Conservation (phyloP, 768 basidiomycete species). For the Termitomyces eurrhizus region DNA sequence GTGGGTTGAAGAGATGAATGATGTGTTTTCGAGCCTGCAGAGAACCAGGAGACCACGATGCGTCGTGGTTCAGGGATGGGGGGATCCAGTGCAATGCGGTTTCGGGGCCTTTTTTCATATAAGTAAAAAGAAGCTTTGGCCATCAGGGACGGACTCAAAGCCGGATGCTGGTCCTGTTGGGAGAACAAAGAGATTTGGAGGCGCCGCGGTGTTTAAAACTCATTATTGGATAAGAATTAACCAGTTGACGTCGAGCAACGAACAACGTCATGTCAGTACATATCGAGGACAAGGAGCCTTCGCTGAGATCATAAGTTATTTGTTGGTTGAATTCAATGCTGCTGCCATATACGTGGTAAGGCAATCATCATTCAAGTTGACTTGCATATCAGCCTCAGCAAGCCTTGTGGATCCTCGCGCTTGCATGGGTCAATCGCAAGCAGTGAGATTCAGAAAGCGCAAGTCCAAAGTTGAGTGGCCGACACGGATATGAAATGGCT, state of each 20-base stretch:
- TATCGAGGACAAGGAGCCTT: not conserved
- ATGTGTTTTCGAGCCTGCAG: not conserved
- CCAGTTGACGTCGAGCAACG: not conserved
- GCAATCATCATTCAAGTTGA: not conserved
- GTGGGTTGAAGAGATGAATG: not conserved
- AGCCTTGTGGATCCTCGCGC: not conserved
- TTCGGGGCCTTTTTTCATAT: constrained; percentile 11
- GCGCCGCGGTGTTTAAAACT: constrained; percentile 11
- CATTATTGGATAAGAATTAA: not conserved
- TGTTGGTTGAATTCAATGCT: not conserved
- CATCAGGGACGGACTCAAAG: constrained; percentile 8
- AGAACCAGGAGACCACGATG: constrained; percentile 3
- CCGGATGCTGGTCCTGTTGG: not conserved
- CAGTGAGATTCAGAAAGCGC: not conserved
- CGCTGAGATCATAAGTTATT: not conserved
- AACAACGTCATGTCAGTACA: not conserved
- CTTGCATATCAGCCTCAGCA: not conserved
- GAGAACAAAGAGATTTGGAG: constrained; percentile 12
- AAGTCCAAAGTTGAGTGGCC: not conserved
- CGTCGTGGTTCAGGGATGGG: not conserved
- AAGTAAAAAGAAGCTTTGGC: constrained; percentile 8
- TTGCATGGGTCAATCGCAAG: not conserved
- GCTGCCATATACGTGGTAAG: not conserved
- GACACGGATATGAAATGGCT: not conserved
- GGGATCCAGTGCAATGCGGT: constrained; percentile 3